A percentile compares a stretch with the other conserved stretches of the same genome.
Evolutionary conservation across 2,329 filamentous ascomycete species (phyloP).

Genomic region (Botryotinia globosa): DNA sequence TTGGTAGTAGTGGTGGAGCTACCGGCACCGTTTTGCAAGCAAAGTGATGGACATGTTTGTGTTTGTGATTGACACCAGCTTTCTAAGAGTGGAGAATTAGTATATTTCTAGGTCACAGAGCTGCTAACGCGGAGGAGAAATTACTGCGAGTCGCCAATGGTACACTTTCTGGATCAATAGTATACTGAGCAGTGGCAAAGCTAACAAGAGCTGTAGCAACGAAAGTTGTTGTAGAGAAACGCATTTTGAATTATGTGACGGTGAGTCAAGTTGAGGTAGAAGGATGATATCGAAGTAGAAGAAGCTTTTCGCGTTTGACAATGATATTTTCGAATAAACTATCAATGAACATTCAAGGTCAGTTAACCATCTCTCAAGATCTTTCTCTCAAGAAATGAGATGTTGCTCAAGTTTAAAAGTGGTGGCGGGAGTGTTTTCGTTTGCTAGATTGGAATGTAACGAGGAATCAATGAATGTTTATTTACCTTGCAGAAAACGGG

Average conservation of each 20-base stretch:
- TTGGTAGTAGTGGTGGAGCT: slow-evolving; percentile 53
- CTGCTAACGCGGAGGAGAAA: neutral
- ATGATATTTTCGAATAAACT: neutral
- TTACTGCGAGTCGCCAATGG: slow-evolving; percentile 44
- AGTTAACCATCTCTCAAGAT: neutral
- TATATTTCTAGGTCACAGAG: neutral
- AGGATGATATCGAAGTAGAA: neutral
- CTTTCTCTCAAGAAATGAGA: neutral
- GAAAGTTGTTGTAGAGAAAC: slow-evolving; percentile 47
- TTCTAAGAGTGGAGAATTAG: slow-evolving; percentile 42
- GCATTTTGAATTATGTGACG: slow-evolving; percentile 44
- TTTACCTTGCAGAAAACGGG: slow-evolving; percentile 12
- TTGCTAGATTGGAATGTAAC: slow-evolving; percentile 17
- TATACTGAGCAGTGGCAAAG: slow-evolving; percentile 48
- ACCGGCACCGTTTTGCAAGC: slow-evolving; percentile 55
- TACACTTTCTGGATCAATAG: slow-evolving; percentile 64
- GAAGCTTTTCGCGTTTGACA: neutral
- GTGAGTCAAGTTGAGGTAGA: neutral
- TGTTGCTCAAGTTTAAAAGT: slow-evolving; percentile 19
- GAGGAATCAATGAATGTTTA: slow-evolving; percentile 14
- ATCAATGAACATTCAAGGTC: neutral
- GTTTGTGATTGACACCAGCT: slow-evolving; percentile 65
- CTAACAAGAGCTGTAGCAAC: slow-evolving; percentile 51
- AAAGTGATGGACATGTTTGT: slow-evolving; percentile 68
- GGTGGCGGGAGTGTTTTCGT: slow-evolving; percentile 16